Conservation (phyloP, 495 filamentous ascomycete genomes). For the Jackrogersella minutella region DNA sequence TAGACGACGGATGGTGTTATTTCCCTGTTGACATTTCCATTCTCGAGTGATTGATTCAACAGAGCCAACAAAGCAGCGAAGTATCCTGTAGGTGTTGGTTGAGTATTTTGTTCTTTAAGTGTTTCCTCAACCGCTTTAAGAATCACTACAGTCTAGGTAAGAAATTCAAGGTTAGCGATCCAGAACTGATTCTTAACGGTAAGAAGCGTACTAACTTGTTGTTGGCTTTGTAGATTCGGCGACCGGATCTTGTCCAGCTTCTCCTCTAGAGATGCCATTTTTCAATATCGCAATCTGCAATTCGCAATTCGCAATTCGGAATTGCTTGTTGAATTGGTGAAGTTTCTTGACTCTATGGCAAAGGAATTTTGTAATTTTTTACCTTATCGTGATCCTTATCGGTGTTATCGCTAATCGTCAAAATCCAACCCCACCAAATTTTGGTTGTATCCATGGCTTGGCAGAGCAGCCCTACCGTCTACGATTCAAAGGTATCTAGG, state of each 20-base stretch:
- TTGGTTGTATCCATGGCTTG: constrained; percentile 11
- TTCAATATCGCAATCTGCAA: constrained; percentile 56
- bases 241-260: constrained; percentile 96
- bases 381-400: constrained; percentile 41
- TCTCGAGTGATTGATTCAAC: constrained; percentile 75
- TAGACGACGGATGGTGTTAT: constrained; percentile 90
- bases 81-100: constrained; percentile 86
- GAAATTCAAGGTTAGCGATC: constrained; percentile 21
- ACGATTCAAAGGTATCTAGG: no score
- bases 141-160: constrained; percentile 78
- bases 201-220: constrained; percentile 69
- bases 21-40: constrained; percentile 77
- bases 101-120: constrained; percentile 82
- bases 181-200: not conserved
- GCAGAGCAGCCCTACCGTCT: constrained; percentile 1
- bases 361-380: constrained; percentile 45
- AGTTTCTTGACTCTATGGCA: not conserved
- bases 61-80: constrained; percentile 95
- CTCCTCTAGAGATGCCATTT: constrained; percentile 79
- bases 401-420: constrained; percentile 37
- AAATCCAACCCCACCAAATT: constrained; percentile 39
- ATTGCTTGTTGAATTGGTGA: constrained; percentile 29
- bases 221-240: constrained; percentile 93
- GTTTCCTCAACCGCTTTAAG: constrained; percentile 92
- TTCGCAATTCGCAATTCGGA: constrained; percentile 51